Base-by-base conservation (phyloP, 2,329 filamentous ascomycete genomes). In the Truncatella angustata region DNA sequence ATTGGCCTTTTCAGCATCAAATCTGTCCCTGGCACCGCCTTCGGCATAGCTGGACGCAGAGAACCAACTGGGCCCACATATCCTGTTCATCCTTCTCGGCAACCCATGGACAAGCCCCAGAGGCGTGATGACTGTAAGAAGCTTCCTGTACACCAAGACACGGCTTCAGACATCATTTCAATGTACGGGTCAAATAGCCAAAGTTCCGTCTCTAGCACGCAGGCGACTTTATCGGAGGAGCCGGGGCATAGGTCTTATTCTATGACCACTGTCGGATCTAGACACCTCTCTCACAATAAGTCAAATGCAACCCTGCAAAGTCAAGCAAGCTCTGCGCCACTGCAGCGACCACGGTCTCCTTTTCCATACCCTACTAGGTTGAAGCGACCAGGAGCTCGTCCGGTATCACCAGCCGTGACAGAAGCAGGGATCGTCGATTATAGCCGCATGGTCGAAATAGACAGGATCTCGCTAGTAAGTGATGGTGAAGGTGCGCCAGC, bases 1-100 rank as follows among this genome's bases (percentile, higher is more conserved):
- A 82, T 84, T 57, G 82, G 81, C 4, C 67, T 80, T 46, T 85
- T 85, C 63, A 82, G 79, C 48, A 81, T 83, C 58, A 74, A 71
- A 43, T 70, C 76, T 6, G 51, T 69, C 67, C 5, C 64, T 65
- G 10, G 64, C 53, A 18, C 54, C 56, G 42, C 59, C 7, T 32
- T 24, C n/a, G 28, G 21, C 34, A 5, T 48, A 28, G 49, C 66
- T 65, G 16, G 51, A 61, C 30, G 65, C 65, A 50, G 58, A 63
- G 18, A 62, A 61, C 20, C 55, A 69, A 30, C 65, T 58, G 34
- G 69, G 54, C 10, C 58, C 56, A 14, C 57, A 64, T 32, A 55
- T 59, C 36, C 57, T 63, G 40, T 62, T 30, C 40, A 16, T 7
- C n/a, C 58, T 63, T 62, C 61, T 23, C 60, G 63, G n/a, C 65